Conservation (phyloP, 1,139 yeast genomes). For the Pichia inconspicua region DNA sequence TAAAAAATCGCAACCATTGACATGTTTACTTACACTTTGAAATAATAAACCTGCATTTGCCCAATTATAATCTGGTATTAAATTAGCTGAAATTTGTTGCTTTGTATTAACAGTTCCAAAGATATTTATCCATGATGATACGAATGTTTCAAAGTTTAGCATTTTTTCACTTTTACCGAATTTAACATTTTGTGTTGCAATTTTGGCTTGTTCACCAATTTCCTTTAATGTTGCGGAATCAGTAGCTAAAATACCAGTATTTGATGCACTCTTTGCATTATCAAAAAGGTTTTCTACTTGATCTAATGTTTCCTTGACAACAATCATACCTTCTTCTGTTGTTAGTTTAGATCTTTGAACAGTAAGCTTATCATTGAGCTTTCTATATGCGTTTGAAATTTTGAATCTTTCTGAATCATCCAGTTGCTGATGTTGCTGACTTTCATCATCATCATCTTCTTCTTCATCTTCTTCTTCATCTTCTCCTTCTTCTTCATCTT, state of each 20-base stretch:
- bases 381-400: conserved; percentile 28
- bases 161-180: conserved; percentile 47
- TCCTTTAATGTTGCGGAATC: conserved; percentile 39
- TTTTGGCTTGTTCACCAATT: conserved; percentile 38
- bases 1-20: conserved; percentile 52
- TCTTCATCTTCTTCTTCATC: conserved; percentile 20
- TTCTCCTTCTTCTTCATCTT: conserved; percentile 13
- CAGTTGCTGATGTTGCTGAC: conserved; percentile 6
- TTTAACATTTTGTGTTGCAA: conserved; percentile 52
- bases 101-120: conserved; percentile 15
- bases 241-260: conserved; percentile 34
- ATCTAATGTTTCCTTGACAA: conserved; percentile 30
- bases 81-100: not conserved
- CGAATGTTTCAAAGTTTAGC: conserved; percentile 42
- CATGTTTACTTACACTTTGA: conserved; percentile 39
- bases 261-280: conserved; percentile 27
- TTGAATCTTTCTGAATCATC: conserved; percentile 26
- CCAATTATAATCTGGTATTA: conserved; percentile 40
- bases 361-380: conserved; percentile 28
- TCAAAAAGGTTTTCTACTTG: conserved; percentile 33
- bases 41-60: conserved; percentile 50
- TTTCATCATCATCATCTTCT: conserved; percentile 10
- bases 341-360: conserved; percentile 34
- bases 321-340: conserved; percentile 35
- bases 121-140: conserved; percentile 33